A percentile compares a stretch with the other conserved stretches of the same genome.
Conservation (phyloP, 2,329 filamentous ascomycete genomes). For the Myriangium duriaei region DNA sequence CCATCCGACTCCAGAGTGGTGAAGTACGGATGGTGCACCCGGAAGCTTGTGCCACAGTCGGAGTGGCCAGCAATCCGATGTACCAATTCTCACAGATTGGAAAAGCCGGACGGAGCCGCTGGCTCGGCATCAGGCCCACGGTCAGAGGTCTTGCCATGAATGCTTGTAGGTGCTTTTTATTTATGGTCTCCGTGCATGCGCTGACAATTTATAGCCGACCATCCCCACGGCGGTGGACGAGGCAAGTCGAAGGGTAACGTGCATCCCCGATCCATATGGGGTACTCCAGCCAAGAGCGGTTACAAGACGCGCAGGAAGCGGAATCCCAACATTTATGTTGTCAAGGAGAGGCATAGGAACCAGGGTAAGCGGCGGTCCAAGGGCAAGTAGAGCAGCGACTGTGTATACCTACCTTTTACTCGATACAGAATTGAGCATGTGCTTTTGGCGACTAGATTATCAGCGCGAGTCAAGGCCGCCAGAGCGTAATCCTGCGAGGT, state of each 20-base stretch:
- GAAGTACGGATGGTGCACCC: constrained; percentile 82
- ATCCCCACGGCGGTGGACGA: constrained; percentile 97
- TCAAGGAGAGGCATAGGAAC: constrained; percentile 71
- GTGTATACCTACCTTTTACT: constrained; percentile 7
- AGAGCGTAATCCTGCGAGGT: no score
- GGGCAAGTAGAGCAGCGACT: constrained; percentile 16
- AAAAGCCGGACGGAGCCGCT: constrained; percentile 86
- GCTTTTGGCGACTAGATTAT: no score
- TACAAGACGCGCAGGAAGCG: constrained; percentile 85
- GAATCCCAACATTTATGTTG: constrained; percentile 86
- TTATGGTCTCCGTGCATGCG: constrained; percentile 2
- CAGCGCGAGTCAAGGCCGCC: no score
- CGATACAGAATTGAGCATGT: background rate
- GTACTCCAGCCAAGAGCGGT: constrained; percentile 73
- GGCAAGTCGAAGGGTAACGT: constrained; percentile 99
- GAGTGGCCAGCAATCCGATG: constrained; percentile 84
- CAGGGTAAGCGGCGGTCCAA: constrained; percentile 65
- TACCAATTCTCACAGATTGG: constrained; percentile 84
- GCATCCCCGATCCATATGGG: constrained; percentile 92
- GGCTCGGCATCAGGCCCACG: constrained; percentile 87
- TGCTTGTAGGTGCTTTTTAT: constrained; percentile 50
- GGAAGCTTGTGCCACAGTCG: constrained; percentile 88
- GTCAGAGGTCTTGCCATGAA: constrained; percentile 99
- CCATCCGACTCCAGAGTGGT: constrained; percentile 78
- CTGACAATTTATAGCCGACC: constrained; percentile 49